Evolutionary conservation across 2,329 filamentous ascomycete genomes (phyloP).

Genomic region (Beauveria rudraprayagi): DNA sequence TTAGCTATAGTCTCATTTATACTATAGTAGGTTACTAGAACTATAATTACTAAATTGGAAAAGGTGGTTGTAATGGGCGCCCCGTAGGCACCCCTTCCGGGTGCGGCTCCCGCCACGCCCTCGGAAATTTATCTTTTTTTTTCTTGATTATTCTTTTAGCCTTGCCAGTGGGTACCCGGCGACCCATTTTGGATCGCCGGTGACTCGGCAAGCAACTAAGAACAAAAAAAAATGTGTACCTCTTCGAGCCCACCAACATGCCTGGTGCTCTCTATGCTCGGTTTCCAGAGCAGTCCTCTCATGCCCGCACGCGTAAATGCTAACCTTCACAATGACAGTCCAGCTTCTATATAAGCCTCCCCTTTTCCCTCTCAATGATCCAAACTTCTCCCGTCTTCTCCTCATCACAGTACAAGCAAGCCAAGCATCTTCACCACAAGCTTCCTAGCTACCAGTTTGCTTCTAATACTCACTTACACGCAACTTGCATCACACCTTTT

Average conservation of each 20-base stretch:
- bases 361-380: background rate
- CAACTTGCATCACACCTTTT: background rate
- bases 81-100: background rate
- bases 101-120: background rate
- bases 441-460: background rate
- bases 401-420: background rate
- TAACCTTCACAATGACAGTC: background rate
- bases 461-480: background rate
- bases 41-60: too few relatives aligned
- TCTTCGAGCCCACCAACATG: background rate
- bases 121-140: background rate
- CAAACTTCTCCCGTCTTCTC: background rate
- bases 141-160: background rate
- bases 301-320: background rate
- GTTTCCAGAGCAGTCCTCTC: background rate
- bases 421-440: background rate
- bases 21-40: too few relatives aligned
- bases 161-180: constrained; percentile 1
- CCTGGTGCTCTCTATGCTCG: background rate
- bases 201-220: constrained; percentile 2
- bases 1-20: too few relatives aligned
- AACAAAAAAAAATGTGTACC: background rate
- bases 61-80: background rate
- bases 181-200: constrained; percentile 4
- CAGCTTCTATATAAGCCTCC: constrained; percentile 5